Percentiles rank a stretch among this genome's conserved stretches.
Conservation (phyloP, 192 early-diverging fungal genomes). For the Podila verticillata region DNA sequence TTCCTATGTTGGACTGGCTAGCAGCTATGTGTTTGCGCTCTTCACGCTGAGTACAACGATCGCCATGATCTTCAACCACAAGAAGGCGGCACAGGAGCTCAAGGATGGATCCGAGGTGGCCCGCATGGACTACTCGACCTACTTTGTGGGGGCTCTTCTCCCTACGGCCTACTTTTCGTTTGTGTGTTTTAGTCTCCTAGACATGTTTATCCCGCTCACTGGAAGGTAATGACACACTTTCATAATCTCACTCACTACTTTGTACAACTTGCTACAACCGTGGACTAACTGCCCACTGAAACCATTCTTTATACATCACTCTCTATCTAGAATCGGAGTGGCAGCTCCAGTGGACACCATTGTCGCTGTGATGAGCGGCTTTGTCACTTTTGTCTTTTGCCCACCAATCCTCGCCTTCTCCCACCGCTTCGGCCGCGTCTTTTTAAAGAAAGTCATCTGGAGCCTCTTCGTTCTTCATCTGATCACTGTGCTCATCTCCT, state of each 20-base stretch:
- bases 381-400: slow-evolving; percentile 56
- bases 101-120: slow-evolving; percentile 5
- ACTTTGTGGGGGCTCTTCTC: slow-evolving; percentile 37
- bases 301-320: not conserved
- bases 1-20: slow-evolving; percentile 55
- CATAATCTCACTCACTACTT: too few relatives aligned
- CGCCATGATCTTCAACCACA: slow-evolving; percentile 48
- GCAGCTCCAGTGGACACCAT: slow-evolving; percentile 75
- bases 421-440: slow-evolving; percentile 56
- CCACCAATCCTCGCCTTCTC: slow-evolving; percentile 62
- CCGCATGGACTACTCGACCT: slow-evolving; percentile 38
- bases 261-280: too few relatives aligned
- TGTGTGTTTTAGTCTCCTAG: slow-evolving; percentile 56
- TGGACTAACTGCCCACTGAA: too few relatives aligned
- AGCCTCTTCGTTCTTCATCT: slow-evolving; percentile 49
- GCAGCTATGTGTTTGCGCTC: slow-evolving; percentile 60
- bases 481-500: slow-evolving; percentile 45
- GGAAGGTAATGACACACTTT: slow-evolving; percentile 28
- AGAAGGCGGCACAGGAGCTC: slow-evolving; percentile 19
- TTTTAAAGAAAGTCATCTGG: slow-evolving; percentile 41
- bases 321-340: slow-evolving; percentile 61
- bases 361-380: slow-evolving; percentile 66
- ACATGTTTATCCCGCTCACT: slow-evolving; percentile 78
- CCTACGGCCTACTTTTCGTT: slow-evolving; percentile 57
- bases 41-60: slow-evolving; percentile 44